Evolutionary conservation across 352 stramenopile genomes (phyloP).

Genomic region (Saprolegnia parasitica): DNA sequence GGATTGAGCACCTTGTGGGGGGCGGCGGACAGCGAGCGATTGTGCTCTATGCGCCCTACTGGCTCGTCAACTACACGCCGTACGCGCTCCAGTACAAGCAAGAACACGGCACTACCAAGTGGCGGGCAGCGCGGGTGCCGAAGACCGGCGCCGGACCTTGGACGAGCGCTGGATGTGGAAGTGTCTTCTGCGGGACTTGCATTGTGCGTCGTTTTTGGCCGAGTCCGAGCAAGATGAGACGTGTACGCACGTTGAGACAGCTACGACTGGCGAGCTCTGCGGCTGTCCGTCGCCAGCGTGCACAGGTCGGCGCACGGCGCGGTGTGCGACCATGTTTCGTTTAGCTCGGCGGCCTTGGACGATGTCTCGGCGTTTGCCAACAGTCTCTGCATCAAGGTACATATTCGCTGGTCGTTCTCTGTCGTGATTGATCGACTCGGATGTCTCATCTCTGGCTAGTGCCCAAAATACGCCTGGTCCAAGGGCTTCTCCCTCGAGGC

Average conservation of each 20-base stretch:
- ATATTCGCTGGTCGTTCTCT: neutral
- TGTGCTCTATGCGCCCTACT: slow-evolving; percentile 18
- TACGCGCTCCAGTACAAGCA: slow-evolving; percentile 24
- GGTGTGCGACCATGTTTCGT: slow-evolving; percentile 27
- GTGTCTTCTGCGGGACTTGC: neutral
- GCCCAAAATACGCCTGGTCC: slow-evolving; percentile 22
- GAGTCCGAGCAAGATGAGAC: neutral
- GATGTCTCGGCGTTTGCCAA: slow-evolving; percentile 22
- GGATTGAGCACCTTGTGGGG: slow-evolving; percentile 26
- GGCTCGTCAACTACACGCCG: slow-evolving; percentile 27
- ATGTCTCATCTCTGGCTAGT: neutral
- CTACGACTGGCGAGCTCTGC: slow-evolving; percentile 1
- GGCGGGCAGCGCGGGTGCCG: neutral
- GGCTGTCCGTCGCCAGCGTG: slow-evolving; percentile 6
- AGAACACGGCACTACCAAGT: slow-evolving; percentile 26
- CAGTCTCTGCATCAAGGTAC: slow-evolving; percentile 27
- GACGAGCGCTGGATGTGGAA: slow-evolving; percentile 18
- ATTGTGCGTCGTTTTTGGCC: neutral
- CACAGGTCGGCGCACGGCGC: neutral
- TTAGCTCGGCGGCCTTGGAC: slow-evolving; percentile 22
- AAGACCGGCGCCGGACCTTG: slow-evolving; percentile 3
- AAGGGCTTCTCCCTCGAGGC: slow-evolving; percentile 25
- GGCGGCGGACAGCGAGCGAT: slow-evolving; percentile 16
- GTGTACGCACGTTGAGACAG: neutral
- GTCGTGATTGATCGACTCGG: neutral